Percentiles rank a stretch among this genome's conserved stretches.
Conservation (phyloP, 1,139 yeast species). For the Candida tropicalis region DNA sequence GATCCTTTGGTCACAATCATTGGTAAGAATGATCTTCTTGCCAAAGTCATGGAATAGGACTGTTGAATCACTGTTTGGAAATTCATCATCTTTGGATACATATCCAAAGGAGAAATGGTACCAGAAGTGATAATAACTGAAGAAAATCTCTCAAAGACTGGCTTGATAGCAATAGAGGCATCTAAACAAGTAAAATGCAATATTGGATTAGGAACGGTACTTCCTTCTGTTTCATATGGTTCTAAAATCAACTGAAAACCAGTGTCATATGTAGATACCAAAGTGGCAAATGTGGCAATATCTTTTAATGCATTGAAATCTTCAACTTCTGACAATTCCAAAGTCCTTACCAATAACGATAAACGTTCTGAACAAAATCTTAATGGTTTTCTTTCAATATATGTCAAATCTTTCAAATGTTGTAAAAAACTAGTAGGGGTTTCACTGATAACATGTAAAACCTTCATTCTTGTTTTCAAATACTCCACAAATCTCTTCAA, state of each 20-base stretch:
- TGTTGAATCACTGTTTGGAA: conserved; percentile 94
- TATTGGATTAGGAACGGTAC: conserved; percentile 98
- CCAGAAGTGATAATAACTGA: conserved; percentile 96
- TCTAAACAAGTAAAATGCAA: conserved; percentile 92
- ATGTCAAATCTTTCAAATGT: conserved; percentile 90
- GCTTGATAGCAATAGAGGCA: conserved; percentile 97
- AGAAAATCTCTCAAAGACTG: conserved; percentile 92
- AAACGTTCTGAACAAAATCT: conserved; percentile 90
- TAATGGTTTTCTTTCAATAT: conserved; percentile 87
- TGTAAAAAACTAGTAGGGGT: conserved; percentile 92
- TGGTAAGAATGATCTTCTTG: conserved; percentile 90
- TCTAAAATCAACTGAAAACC: conserved; percentile 92
- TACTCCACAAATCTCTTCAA: conserved; percentile 91
- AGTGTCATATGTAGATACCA: conserved; percentile 90
- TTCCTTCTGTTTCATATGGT: conserved; percentile 95
- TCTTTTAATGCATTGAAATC: conserved; percentile 93
- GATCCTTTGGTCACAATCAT: conserved; percentile 96
- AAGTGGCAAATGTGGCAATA: conserved; percentile 94
- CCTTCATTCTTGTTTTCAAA: conserved; percentile 95
- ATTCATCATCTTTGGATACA: conserved; percentile 97
- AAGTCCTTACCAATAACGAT: conserved; percentile 82
- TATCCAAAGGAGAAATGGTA: conserved; percentile 95
- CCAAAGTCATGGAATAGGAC: conserved; percentile 93
- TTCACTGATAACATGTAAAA: conserved; percentile 92
- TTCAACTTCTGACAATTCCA: conserved; percentile 86